Base-by-base conservation (phyloP, 176 grass and related monocot genomes). In the Microstegium vimineum region DNA sequence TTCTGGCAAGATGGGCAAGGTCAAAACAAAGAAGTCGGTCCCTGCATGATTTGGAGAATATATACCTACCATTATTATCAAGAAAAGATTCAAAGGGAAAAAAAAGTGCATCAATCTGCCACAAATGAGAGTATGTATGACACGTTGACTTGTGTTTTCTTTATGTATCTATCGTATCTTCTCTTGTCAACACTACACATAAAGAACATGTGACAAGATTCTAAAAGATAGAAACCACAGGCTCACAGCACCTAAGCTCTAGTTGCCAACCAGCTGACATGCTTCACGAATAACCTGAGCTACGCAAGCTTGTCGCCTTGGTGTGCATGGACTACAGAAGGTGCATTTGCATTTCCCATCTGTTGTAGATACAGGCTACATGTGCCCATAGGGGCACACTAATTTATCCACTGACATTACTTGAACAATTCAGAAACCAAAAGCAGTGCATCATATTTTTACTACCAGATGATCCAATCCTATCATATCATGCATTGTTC, bases 21-120 rank as follows among this genome's bases (percentile, higher is more conserved):
- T 85, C 18, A 66, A 80, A 75, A 81, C 33, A 56, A 34, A 70
- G 31, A 75, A 70, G 26, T 17, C 15, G 35, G 56, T 66, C 45
- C 56, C 38, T 41, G 1, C 18, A 26, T 1, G 14, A 81, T 89
- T 70, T 70, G 13, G 35, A 66, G 83, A 86, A 89, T 89, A 90
- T 78, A 82, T 90, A 47, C 57, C 72, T 38, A 47, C 42, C 70
- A 65, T 66, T 69, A 31, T 66, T 69, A 31, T 66, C 66, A 82
- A 51, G 36, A 81, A 66, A 71, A 66, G 8, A 73, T 86, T 77
- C n/a, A 6, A 42, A 90, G 23, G 4, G 11, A 17, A 56, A 89
- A 65, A 75, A 77, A 89, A 54, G 66, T 41, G 41, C 0, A 5
- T 17, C 15, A 66, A 49, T 60, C n/a, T 47, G 66, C 46, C 66